Base-by-base conservation (phyloP, 306 rosid species). In the Acacia confusa region DNA sequence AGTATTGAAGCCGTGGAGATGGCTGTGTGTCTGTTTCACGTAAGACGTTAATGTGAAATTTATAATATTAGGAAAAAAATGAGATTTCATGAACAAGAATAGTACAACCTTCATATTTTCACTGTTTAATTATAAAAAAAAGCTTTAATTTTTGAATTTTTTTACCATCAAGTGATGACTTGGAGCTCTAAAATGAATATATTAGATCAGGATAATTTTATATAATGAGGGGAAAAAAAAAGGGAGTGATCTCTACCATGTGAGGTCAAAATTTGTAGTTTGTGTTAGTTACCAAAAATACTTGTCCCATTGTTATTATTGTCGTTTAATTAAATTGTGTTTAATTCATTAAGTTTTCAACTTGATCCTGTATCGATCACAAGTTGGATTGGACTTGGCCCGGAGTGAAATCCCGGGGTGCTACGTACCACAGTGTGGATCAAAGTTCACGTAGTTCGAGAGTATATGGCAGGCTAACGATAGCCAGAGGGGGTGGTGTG, bases 31-130 rank as follows among this genome's bases (percentile, higher is more conserved):
- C 80, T 34, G 40, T 81, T 75, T 82, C 81, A 74, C 11, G 70
- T n/a, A 70, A 83, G 43, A 74, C n/a, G 74, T n/a, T 79, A 83
- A 38, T 25, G 75, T 25, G 50, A 82, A 79, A 63, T 82, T 50
- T 50, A 50, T 50, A 50, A 50, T 50, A 36, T 6, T 36, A 36
- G 36, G 5, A 3, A 50, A 50, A 50, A 14, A 47, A 0, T n/a
- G 19, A 14, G 50, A 12, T 45, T 45, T 45, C 20, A 19, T 43
- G 45, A 41, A 41, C 12, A 41, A 41, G 45, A 41, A 41, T 12
- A 9, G 12, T 41, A 43, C 10, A 36, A 36, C 45, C n/a, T 50
- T 20, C 76, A 12, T 48, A 48, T 15, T 16, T 15, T 16, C 4
- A 48, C 20, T 60, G 57, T 79, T 72, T 16, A 81, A 47, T 67